These are phyloP conservation scores for Tetrahymena thermophila DNA, from an alignment of 73 alveolate species.

Conservation along the genomic window DNA sequence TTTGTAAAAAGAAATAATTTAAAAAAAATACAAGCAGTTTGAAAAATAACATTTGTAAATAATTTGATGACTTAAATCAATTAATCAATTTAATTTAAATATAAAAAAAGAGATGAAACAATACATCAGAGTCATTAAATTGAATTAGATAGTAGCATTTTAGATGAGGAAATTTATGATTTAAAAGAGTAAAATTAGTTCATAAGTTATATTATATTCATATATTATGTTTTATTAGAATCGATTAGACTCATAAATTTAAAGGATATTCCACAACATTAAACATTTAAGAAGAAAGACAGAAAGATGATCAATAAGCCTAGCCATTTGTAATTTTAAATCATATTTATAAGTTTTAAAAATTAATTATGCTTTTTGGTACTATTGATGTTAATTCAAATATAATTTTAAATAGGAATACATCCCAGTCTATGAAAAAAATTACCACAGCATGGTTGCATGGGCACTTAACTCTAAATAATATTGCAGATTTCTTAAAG, in stretches of 20 bases:
- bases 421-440: background rate
- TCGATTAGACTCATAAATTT: background rate
- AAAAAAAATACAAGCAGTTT: background rate
- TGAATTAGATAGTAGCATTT: background rate
- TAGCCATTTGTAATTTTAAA: background rate
- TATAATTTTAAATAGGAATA: background rate
- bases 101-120: background rate
- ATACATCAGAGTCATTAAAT: background rate
- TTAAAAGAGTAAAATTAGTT: background rate
- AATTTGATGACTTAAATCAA: background rate
- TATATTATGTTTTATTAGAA: background rate
- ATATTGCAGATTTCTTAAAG: background rate
- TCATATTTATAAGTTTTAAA: background rate
- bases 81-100: background rate
- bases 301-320: background rate
- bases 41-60: background rate
- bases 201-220: too few species aligned
- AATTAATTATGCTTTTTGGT: background rate
- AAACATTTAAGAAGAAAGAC: background rate
- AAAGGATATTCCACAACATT: background rate
- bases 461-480: background rate
- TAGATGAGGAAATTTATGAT: background rate
- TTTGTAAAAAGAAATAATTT: background rate
- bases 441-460: background rate
- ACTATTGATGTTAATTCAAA: too few species aligned